These are phyloP conservation scores for Cyberlindnera americana DNA, from an alignment of 805 yeast species.

Conservation along the genomic window DNA sequence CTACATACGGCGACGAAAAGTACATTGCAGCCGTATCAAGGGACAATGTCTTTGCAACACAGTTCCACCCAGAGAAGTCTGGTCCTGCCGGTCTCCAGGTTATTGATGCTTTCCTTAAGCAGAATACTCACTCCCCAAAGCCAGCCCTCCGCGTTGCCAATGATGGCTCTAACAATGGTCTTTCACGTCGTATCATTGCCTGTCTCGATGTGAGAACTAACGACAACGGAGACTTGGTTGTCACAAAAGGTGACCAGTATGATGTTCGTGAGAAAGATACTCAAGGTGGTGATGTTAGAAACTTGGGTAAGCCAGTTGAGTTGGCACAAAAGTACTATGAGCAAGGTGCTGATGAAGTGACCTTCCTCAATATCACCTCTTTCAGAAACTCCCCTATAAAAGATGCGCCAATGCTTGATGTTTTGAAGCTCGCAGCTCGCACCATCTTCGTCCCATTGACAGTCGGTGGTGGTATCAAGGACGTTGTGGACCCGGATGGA, in stretches of 20 bases:
- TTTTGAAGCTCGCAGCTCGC: conserved; percentile 75
- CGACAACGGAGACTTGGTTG: conserved; percentile 93
- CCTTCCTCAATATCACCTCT: conserved; percentile 92
- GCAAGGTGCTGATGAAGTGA: conserved; percentile 97
- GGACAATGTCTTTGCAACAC: conserved; percentile 88
- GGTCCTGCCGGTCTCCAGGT: conserved; percentile 86
- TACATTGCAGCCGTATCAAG: conserved; percentile 80
- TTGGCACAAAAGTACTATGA: conserved; percentile 84
- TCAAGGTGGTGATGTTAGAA: conserved; percentile 66
- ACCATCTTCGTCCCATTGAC: conserved; percentile 95
- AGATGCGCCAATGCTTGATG: conserved; percentile 96
- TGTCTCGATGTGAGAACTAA: conserved; percentile 96
- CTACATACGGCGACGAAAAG: conserved; percentile 71
- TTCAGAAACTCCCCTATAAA: conserved; percentile 89
- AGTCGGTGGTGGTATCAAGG: conserved; percentile 97
- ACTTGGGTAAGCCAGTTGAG: conserved; percentile 94
- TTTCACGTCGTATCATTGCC: conserved; percentile 90
- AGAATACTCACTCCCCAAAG: conserved; percentile 19
- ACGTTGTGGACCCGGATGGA: conserved; percentile 82
- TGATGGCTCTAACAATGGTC: conserved; percentile 51
- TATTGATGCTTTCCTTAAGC: conserved; percentile 64
- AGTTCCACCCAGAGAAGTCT: conserved; percentile 98
- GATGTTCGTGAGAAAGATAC: conserved; percentile 81
- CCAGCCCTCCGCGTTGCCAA: conserved; percentile 24
- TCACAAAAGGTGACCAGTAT: conserved; percentile 97